Evolutionary conservation across 768 basidiomycete genomes (phyloP).

Genomic region (Galerina marginata): DNA sequence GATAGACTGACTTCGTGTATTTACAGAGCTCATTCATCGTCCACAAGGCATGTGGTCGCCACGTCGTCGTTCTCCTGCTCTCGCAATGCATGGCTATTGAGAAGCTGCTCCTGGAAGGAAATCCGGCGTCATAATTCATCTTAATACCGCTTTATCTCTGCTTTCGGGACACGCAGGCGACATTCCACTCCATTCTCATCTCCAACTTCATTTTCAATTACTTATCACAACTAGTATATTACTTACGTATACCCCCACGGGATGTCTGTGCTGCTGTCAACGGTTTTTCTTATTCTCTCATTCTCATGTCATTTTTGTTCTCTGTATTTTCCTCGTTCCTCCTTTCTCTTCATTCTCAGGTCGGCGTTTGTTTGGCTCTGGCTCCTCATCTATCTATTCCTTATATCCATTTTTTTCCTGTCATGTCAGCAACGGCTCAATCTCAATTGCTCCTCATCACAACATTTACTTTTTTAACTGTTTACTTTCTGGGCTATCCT

Average conservation of each 20-base stretch:
- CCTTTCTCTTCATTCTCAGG: slow-evolving; percentile 7
- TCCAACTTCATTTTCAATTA: too few species aligned
- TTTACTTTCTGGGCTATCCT: slow-evolving; percentile 9
- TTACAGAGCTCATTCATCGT: slow-evolving; percentile 62
- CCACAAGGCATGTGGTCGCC: slow-evolving; percentile 69
- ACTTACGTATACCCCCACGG: slow-evolving; percentile 6
- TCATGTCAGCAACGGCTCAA: background rate
- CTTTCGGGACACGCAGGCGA: too few species aligned
- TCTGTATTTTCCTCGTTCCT: slow-evolving; percentile 12
- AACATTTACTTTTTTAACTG: background rate
- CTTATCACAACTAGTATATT: background rate
- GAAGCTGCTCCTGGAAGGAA: slow-evolving; percentile 39
- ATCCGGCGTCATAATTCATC: background rate
- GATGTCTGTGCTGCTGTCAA: slow-evolving; percentile 1
- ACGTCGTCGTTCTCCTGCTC: slow-evolving; percentile 70
- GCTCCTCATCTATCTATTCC: background rate
- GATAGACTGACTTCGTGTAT: background rate
- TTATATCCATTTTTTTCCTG: background rate
- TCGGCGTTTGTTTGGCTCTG: too few species aligned
- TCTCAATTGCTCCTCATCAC: background rate
- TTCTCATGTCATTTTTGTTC: slow-evolving; percentile 3
- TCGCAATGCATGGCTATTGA: slow-evolving; percentile 73
- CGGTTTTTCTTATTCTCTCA: background rate
- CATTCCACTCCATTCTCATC: too few species aligned
- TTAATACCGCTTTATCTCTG: slow-evolving; percentile 6